Base-by-base conservation (phyloP, 371 early-diverging fungal species). In the Phascolomyces articulosus region DNA sequence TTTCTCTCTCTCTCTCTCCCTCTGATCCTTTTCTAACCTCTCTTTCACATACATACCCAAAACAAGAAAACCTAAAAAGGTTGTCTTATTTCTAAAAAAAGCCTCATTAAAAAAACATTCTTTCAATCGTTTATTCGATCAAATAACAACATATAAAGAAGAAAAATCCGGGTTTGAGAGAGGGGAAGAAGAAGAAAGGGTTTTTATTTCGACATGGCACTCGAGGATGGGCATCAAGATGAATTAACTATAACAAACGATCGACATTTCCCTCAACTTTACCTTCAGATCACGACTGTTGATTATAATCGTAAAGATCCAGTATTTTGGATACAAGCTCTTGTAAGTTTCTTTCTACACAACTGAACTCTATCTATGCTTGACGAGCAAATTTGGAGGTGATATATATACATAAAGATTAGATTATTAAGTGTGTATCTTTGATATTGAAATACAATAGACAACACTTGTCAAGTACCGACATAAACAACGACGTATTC, bases 281-380 rank as follows among this genome's bases (percentile, higher is more conserved):
- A 66, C 23, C 47, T 76, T 21, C 24, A 38, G 16, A 77, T 78
- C 38, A 73, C 77, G 3, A 73, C 77, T 41, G 80, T 80, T 4
- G 82, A 82, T 49, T 78, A 77, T 47, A 74, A 75, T 29, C 67
- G 82, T 13, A 77, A 73, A 65, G 82, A 82, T 62, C 82, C 82
- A 28, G 82, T 82, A 27, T 82, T 82, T 58, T 82, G 82, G 82
- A 73, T 82, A 41, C 75, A 78, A 40, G 72, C 73, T 18, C 57
- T 63, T 10, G 82, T 79, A 74, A 67, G 53, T n/a, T 27, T 27
- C 16, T 57, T 47, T 20, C 21, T 38, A 26, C 47, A 21, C 27
- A 56, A n/a, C 31, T 18, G 27, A 21, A 26, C n/a, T n/a, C n/a
- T n/a, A 34, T 34, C 11, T 34, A 34, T 34, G 34, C 34, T 34